Conservation (phyloP, 139 green algal species). For the Chlamydomonas applanata region DNA sequence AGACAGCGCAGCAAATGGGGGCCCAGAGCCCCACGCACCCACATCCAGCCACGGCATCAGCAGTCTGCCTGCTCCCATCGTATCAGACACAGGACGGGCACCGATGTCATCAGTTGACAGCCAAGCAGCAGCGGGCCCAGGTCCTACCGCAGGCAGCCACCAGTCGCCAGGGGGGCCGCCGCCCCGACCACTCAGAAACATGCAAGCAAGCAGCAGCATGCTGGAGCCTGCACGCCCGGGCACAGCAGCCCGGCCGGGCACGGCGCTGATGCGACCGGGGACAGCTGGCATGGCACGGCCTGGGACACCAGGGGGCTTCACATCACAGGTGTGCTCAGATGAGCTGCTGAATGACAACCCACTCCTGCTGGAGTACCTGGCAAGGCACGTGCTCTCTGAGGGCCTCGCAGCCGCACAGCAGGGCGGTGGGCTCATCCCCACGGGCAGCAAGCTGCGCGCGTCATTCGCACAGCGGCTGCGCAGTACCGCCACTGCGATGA, state of each 20-base stretch:
- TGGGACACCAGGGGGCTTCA: neutral
- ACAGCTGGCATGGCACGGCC: neutral
- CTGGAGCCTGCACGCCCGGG: neutral
- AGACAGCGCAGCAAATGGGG: too few relatives aligned
- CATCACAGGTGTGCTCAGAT: neutral
- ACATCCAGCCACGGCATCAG: too few relatives aligned
- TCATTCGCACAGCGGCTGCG: constrained; percentile 33
- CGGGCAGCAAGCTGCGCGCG: neutral
- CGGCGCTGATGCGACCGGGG: neutral
- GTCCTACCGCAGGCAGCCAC: too few relatives aligned
- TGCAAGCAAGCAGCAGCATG: too few relatives aligned
- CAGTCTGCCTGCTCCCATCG: too few relatives aligned
- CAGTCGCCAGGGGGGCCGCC: too few relatives aligned
- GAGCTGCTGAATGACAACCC: constrained; percentile 42
- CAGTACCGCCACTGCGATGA: constrained; percentile 23
- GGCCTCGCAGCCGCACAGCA: neutral
- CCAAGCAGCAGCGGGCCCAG: neutral
- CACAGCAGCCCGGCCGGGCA: constrained; percentile 7
- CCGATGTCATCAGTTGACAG: neutral
- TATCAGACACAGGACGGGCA: too few relatives aligned
- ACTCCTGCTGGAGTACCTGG: constrained; percentile 42
- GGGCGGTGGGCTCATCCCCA: neutral
- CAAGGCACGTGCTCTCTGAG: constrained; percentile 35
- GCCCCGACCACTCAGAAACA: too few relatives aligned
- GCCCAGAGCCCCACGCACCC: too few relatives aligned